Evolutionary conservation across 2,329 filamentous ascomycete species (phyloP).

Genomic region (Sarocladium strictum): DNA sequence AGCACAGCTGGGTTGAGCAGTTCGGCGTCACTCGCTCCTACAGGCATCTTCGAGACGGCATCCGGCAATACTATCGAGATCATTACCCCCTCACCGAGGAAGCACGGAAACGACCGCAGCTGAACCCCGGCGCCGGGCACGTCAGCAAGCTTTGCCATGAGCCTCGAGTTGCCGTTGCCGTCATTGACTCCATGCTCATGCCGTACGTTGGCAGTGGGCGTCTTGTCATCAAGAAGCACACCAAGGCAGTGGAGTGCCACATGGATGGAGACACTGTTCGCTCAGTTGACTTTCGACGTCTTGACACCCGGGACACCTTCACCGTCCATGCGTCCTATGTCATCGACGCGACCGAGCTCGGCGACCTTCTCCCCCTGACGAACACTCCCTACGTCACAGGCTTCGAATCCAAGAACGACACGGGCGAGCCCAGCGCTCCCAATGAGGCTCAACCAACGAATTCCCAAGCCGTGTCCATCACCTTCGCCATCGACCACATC

Average conservation of each 20-base stretch:
- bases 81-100: conserved; percentile 20
- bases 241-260: conserved; percentile 16
- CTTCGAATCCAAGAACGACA: conserved; percentile 19
- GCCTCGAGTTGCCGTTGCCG: conserved; percentile 21
- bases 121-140: conserved; percentile 21
- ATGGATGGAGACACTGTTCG: conserved; percentile 12
- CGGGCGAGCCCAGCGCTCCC: conserved; percentile 20
- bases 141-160: conserved; percentile 23
- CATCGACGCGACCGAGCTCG: conserved; percentile 16
- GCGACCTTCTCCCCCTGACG: conserved; percentile 18
- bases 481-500: conserved; percentile 22
- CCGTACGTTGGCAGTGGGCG: conserved; percentile 19
- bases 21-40: conserved; percentile 22
- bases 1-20: conserved; percentile 23
- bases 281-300: conserved; percentile 11
- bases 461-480: conserved; percentile 22
- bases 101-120: conserved; percentile 17
- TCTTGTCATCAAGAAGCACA: conserved; percentile 17
- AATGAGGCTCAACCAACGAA: conserved; percentile 20
- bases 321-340: conserved; percentile 13
- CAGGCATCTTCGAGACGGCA: conserved; percentile 17
- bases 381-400: conserved; percentile 20
- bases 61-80: conserved; percentile 20
- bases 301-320: conserved; percentile 11
- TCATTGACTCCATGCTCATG: conserved; percentile 21